Conservation (phyloP, 1,139 yeast species). For the Hansenula anomala region DNA sequence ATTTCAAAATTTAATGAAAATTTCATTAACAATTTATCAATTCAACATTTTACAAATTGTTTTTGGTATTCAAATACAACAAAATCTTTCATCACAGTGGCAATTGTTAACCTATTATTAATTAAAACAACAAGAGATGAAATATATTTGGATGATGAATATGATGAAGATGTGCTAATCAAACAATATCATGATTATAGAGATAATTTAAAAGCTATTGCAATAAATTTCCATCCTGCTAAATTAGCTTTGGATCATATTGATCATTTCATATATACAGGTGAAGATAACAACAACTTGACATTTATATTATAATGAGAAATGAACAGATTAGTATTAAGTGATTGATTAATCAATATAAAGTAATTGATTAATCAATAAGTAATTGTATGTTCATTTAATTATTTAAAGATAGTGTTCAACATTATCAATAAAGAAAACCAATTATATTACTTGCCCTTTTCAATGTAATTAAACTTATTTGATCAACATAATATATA, state of each 20-base stretch:
- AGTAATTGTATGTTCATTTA: too few species aligned
- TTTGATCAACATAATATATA: too few species aligned
- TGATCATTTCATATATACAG: neutral
- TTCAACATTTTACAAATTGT: constrained; percentile 15
- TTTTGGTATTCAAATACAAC: constrained; percentile 21
- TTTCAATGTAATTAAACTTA: too few species aligned
- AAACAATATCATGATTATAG: constrained; percentile 5
- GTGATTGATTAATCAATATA: too few species aligned
- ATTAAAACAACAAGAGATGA: constrained; percentile 13
- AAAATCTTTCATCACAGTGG: constrained; percentile 19
- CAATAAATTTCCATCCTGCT: constrained; percentile 6
- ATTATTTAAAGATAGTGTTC: too few species aligned
- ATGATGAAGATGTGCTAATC: constrained; percentile 2
- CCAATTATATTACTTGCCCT: too few species aligned
- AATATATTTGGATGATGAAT: constrained; percentile 15
- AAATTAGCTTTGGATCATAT: constrained; percentile 10
- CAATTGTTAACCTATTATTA: constrained; percentile 14
- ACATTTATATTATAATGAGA: too few species aligned
- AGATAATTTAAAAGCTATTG: constrained; percentile 5
- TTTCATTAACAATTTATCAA: constrained; percentile 15
- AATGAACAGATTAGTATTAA: too few species aligned
- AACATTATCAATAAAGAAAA: too few species aligned
- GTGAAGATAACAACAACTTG: neutral
- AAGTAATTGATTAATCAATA: too few species aligned
- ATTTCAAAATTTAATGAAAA: constrained; percentile 10